A percentile compares a stretch with the other conserved stretches of the same genome.
Evolutionary conservation across 495 filamentous ascomycete species (phyloP).

Genomic region (Penicillium longicatenatum): DNA sequence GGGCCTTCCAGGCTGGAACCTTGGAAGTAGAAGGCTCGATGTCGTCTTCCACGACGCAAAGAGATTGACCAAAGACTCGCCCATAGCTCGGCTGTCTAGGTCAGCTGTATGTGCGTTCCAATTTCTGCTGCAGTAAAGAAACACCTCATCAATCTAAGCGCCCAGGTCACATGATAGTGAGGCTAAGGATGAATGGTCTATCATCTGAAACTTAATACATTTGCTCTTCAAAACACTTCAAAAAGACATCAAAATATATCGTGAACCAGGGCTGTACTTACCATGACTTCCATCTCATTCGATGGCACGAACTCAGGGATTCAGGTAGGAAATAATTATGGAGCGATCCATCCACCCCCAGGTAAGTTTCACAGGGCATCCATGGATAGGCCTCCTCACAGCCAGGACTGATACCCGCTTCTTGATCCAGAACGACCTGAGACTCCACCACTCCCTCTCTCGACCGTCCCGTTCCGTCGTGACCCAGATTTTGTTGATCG

Average conservation of each 20-base stretch:
- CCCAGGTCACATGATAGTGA: conserved; percentile 1
- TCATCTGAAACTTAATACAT: background rate
- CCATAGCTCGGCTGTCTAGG: too few species aligned
- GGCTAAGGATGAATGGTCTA: background rate
- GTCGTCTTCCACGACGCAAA: too few species aligned
- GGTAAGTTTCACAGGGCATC: conserved; percentile 6
- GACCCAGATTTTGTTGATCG: conserved; percentile 12
- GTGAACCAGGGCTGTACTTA: background rate
- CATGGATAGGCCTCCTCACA: background rate
- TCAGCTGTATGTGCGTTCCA: too few species aligned
- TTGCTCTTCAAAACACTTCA: background rate
- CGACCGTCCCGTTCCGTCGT: conserved; percentile 11
- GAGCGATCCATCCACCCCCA: conserved; percentile 12
- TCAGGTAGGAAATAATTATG: conserved; percentile 14
- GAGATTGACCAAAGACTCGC: too few species aligned
- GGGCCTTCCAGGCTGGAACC: too few species aligned
- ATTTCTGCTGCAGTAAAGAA: too few species aligned
- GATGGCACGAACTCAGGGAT: conserved; percentile 4
- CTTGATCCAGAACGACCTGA: conserved; percentile 10
- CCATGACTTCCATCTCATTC: conserved; percentile 11
- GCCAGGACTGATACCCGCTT: conserved; percentile 6
- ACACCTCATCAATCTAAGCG: too few species aligned
- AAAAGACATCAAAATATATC: background rate
- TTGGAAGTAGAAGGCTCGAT: too few species aligned
- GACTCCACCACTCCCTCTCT: conserved; percentile 9